A percentile compares a stretch with the other conserved stretches of the same genome.
Conservation (phyloP, 129 eudicot species). For the Ambrosia trifida region DNA sequence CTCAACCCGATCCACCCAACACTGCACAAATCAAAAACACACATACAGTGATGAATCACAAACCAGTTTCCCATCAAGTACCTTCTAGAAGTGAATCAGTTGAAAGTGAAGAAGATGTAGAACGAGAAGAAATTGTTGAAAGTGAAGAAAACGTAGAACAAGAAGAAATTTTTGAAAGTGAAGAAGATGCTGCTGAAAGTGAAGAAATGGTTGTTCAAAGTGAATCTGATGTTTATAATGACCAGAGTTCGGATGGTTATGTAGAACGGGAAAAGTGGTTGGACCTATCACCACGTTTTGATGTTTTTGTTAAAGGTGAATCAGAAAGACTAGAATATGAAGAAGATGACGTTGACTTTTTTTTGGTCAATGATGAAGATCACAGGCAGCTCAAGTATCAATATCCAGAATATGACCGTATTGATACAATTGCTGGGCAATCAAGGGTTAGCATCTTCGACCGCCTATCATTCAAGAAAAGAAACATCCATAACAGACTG, state of each 20-base stretch:
- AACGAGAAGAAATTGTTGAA: conserved; percentile 18
- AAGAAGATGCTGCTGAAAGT: conserved; percentile 29
- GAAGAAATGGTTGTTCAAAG: conserved; percentile 27
- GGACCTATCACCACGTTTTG: conserved; percentile 57
- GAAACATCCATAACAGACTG: conserved; percentile 23
- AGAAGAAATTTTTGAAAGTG: conserved; percentile 24
- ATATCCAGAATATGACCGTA: conserved; percentile 10
- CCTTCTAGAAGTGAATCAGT: conserved; percentile 27
- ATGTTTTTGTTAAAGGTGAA: conserved; percentile 58
- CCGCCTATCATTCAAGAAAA: conserved; percentile 37
- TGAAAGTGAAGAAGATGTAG: conserved; percentile 18
- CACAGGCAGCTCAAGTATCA: conserved; percentile 28
- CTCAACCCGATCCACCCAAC: conserved; percentile 28
- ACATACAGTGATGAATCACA: conserved; percentile 10
- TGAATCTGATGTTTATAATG: conserved; percentile 30
- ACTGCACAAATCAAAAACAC: conserved; percentile 17
- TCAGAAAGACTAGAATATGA: conserved; percentile 36
- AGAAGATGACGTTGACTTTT: conserved; percentile 32
- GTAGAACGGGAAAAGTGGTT: conserved; percentile 44
- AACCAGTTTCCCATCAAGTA: conserved; percentile 16
- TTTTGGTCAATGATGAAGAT: conserved; percentile 29
- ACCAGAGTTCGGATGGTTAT: conserved; percentile 40
- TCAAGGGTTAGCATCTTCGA: conserved; percentile 35
- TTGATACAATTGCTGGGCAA: conserved; percentile 27
- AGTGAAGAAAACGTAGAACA: conserved; percentile 10